Base-by-base conservation (phyloP, 2,329 filamentous ascomycete genomes). In the Elsinoe ampelina region DNA sequence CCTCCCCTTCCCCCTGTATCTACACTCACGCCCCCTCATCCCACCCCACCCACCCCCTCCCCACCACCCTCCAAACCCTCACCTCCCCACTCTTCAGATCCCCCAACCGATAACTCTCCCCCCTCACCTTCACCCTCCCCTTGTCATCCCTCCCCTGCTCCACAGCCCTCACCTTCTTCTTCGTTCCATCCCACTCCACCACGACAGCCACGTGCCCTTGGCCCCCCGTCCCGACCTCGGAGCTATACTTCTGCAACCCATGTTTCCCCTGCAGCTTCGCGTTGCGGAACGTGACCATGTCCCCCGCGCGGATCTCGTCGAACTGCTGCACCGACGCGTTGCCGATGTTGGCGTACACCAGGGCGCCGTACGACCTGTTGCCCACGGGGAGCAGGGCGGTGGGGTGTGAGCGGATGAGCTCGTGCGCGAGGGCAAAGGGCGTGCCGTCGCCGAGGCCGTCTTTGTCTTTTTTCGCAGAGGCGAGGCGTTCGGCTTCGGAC, bases 21-120 rank as follows among this genome's bases (percentile, higher is more conserved):
- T 8, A 13, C 34, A 38, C 34, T 36, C 22, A 13, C 48, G 17
- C 26, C 39, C 42, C 13, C 43, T 32, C 35, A 42, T 84, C 85
- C 93, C 92, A 97, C 20, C 91, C 90, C 54, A 97, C 84, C 90
- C 91, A 98, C 68, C 81, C 85, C 65, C 89, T 81, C 38, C 89
- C 87, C 82, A 97, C 95, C 45, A 96, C 87, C 58, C 93, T 82
- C 93, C 93, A 98, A 60, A 98, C 89, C 76, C 93, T 92, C 64
- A 96, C 91, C 74, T 98, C 93, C 15, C 93, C 93, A 71, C 86
- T 92, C 68, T 89, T 81, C 69, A 98, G 68, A 73, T 98, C 93
- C 43, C 91, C 90, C 60, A 98, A 79, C 74, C 91, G 88, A 74
- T 92, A 97, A 73, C 90, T 95, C 77, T 97, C 92, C 60, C 89